These are phyloP conservation scores for Telopea speciosissima DNA, from an alignment of 177 flowering plant species.

Conservation along the genomic window DNA sequence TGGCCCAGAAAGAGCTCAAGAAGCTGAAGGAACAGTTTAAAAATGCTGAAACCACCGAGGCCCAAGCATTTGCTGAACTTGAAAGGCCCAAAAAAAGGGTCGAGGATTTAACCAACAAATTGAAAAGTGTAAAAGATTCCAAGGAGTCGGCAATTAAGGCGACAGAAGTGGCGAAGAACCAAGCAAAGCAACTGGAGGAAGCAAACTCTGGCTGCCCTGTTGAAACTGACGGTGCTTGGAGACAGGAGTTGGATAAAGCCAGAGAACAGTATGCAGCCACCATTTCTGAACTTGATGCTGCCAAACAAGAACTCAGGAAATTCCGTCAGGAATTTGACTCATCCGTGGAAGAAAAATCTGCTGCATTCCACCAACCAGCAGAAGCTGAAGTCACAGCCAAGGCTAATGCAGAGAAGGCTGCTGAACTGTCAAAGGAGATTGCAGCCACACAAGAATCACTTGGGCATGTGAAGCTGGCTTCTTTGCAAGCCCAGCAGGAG, in stretches of 20 bases:
- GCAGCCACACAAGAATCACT: slow-evolving; percentile 46
- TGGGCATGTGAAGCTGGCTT: slow-evolving; percentile 60
- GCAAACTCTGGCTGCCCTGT: slow-evolving; percentile 21
- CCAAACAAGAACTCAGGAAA: slow-evolving; percentile 63
- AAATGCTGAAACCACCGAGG: slow-evolving; percentile 68
- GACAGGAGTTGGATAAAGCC: slow-evolving; percentile 47
- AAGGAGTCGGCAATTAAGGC: slow-evolving; percentile 55
- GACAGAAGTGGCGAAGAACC: slow-evolving; percentile 53
- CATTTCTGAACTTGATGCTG: slow-evolving; percentile 58
- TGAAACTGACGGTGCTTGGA: slow-evolving; percentile 32
- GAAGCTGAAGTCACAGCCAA: slow-evolving; percentile 52
- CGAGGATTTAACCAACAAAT: slow-evolving; percentile 55
- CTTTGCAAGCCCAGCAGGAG: slow-evolving; percentile 51
- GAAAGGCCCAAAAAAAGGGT: slow-evolving; percentile 65
- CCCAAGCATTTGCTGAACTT: slow-evolving; percentile 66
- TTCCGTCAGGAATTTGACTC: slow-evolving; percentile 61
- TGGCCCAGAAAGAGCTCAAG: slow-evolving; percentile 70
- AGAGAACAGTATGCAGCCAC: slow-evolving; percentile 44
- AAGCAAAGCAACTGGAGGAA: slow-evolving; percentile 51
- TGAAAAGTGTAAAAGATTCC: slow-evolving; percentile 45
- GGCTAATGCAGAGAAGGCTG: slow-evolving; percentile 44
- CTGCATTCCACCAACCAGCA: slow-evolving; percentile 49
- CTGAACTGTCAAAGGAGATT: slow-evolving; percentile 66
- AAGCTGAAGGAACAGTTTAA: slow-evolving; percentile 65
- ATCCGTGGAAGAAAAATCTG: slow-evolving; percentile 39